Conservation (phyloP, 805 yeast species). For the Kuraishia molischiana region DNA sequence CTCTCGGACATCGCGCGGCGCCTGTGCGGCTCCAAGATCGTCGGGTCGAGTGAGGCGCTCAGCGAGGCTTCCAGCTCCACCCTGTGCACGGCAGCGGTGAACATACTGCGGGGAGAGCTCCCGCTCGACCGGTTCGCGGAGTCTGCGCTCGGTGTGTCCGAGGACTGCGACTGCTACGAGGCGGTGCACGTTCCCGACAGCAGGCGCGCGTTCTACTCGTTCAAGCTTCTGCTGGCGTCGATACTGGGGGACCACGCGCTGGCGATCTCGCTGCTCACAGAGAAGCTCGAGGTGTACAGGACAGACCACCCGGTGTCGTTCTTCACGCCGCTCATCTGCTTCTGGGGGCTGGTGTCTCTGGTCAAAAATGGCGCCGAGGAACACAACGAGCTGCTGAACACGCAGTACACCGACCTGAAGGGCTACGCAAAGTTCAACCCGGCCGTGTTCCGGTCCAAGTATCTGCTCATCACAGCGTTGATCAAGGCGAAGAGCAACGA, state of each 20-base stretch:
- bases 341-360: conserved; percentile 7
- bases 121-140: neutral
- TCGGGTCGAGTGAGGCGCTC: neutral
- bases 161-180: neutral
- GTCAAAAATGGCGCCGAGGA: conserved; percentile 7
- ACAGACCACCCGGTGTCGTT: neutral
- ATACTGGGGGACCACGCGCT: neutral
- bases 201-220: neutral
- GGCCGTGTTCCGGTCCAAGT: conserved; percentile 26
- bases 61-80: neutral
- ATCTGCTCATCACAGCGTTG: conserved; percentile 24
- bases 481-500: conserved; percentile 11
- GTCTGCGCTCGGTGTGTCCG: neutral
- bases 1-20: conserved; percentile 5
- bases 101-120: neutral
- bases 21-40: conserved; percentile 1
- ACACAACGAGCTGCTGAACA: neutral
- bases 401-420: conserved; percentile 13
- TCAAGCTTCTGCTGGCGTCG: neutral
- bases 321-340: conserved; percentile 7
- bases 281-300: neutral
- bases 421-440: conserved; percentile 27
- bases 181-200: neutral
- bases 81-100: neutral
- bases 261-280: neutral